Conservation (phyloP, 169 alveolate genomes). For the Blepharisma undulans region DNA sequence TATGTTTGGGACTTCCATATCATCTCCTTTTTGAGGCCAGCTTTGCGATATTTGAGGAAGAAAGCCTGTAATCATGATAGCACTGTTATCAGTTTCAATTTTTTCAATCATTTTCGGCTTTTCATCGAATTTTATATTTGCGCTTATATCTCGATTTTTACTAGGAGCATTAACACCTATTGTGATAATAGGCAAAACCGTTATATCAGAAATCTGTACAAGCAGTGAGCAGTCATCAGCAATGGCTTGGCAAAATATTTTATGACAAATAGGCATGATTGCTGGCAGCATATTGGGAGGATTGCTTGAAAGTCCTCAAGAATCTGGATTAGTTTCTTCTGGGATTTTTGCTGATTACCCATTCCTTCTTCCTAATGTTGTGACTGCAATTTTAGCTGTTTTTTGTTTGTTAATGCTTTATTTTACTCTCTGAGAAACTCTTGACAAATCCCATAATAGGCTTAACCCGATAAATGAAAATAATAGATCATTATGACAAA, state of each 20-base stretch:
- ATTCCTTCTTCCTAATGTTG: neutral
- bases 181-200: neutral
- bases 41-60: constrained; percentile 8
- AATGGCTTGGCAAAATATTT: neutral
- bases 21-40: constrained; percentile 19
- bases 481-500: neutral
- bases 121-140: neutral
- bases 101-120: constrained; percentile 9
- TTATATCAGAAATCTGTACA: constrained; percentile 4
- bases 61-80: neutral
- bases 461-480: neutral
- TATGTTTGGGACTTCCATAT: neutral
- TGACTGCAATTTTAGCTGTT: neutral
- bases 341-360: neutral
- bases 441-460: neutral
- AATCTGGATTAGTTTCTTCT: neutral
- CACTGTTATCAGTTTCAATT: neutral
- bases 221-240: constrained; percentile 13
- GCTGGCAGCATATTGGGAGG: constrained; percentile 9
- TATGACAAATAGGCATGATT: neutral
- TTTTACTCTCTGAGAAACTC: neutral
- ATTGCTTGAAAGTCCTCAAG: neutral
- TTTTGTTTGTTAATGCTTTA: neutral
- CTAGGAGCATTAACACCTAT: constrained; percentile 22
- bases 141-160: neutral